These are phyloP conservation scores for Vachellia pachyceras DNA, from an alignment of 306 rosid genomes.

Conservation along the genomic window DNA sequence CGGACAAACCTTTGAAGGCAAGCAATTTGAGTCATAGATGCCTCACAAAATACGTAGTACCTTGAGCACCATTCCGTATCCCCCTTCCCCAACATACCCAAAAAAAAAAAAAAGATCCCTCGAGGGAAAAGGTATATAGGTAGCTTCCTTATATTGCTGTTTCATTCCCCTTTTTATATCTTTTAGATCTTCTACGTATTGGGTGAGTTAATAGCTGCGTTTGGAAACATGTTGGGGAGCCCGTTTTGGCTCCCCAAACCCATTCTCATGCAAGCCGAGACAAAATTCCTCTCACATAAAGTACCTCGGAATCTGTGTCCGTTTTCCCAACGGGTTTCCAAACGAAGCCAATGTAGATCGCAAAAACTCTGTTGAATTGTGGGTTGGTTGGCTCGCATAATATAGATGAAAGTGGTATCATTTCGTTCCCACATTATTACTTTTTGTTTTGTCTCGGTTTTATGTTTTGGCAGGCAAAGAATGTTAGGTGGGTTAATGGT, in stretches of 20 bases:
- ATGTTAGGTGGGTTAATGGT: conserved; percentile 35
- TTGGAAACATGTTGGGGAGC: too few relatives aligned
- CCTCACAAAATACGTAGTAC: background rate
- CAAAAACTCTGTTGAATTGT: conserved; percentile 42
- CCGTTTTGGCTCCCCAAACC: too few relatives aligned
- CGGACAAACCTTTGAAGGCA: conserved; percentile 95
- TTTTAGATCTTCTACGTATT: conserved; percentile 35
- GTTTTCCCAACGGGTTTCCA: too few relatives aligned
- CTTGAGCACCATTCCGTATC: background rate
- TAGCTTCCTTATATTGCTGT: too few relatives aligned
- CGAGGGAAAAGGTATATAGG: conserved; percentile 30
- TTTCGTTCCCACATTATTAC: conserved; percentile 13
- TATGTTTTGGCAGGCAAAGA: conserved; percentile 34
- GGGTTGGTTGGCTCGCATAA: conserved; percentile 38
- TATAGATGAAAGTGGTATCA: background rate
- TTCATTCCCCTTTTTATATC: conserved; percentile 15
- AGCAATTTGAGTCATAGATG: conserved; percentile 73
- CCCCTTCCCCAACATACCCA: background rate
- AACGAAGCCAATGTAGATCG: too few relatives aligned
- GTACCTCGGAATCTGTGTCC: too few relatives aligned
- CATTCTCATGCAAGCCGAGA: too few relatives aligned
- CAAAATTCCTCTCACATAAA: too few relatives aligned
- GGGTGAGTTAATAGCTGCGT: too few relatives aligned
- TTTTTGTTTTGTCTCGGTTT: background rate
- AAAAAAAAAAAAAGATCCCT: background rate